Conservation (phyloP, 1,284 basidiomycete species). For the Heterobasidion occidentale region DNA sequence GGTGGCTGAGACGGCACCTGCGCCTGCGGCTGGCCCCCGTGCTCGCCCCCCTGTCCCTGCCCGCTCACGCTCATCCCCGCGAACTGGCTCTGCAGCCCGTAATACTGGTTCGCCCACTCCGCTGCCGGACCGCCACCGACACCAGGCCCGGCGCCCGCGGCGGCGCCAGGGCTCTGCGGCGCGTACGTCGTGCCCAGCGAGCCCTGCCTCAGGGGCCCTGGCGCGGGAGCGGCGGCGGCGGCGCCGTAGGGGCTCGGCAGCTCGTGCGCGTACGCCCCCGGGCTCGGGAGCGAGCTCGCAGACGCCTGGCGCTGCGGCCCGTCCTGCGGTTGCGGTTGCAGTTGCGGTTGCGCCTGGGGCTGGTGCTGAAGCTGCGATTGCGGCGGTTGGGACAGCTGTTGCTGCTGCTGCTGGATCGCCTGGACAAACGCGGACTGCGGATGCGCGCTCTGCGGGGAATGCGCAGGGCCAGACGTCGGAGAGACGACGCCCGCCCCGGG, state of each 20-base stretch:
- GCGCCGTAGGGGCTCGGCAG: too few relatives aligned
- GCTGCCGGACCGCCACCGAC: conserved; percentile 8
- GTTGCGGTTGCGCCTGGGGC: not conserved
- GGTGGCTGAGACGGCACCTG: conserved; percentile 6
- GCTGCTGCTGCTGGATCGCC: conserved; percentile 7
- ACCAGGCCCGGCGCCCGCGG: not conserved
- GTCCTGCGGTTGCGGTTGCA: not conserved
- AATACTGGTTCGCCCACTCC: conserved; percentile 15
- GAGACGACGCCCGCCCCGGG: not conserved
- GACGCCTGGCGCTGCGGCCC: not conserved
- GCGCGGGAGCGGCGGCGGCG: too few relatives aligned
- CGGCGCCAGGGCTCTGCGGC: not conserved
- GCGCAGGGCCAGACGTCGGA: not conserved
- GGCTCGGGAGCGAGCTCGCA: conserved; percentile 10
- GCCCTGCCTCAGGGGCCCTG: too few relatives aligned
- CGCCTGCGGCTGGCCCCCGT: conserved; percentile 8
- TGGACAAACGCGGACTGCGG: not conserved
- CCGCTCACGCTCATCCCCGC: conserved; percentile 23
- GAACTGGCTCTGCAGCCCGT: conserved; percentile 22
- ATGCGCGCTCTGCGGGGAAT: not conserved
- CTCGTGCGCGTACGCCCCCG: not conserved
- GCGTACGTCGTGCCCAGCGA: too few relatives aligned
- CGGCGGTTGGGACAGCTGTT: conserved; percentile 1
- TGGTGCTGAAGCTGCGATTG: not conserved
- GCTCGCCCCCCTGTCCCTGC: conserved; percentile 8